Evolutionary conservation across 164 flowering plant species (phyloP), one percentile per base, ranked within the genome.

Genomic region (Magnolia changhungtana): DNA sequence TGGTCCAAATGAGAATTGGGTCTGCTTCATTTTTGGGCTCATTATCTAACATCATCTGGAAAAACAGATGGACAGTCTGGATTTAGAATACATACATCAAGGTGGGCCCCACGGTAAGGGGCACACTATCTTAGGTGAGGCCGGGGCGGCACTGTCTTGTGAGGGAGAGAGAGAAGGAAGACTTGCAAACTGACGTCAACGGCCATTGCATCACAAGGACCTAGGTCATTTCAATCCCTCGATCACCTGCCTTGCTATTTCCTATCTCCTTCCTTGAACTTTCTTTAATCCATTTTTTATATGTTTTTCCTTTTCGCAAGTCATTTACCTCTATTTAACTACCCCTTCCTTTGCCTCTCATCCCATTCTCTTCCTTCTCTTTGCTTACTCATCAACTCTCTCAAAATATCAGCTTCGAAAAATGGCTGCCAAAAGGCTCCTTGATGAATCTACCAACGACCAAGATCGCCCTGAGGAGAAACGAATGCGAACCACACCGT

Each of bases 371-470:
- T 7, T n/a, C 75, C 50, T 1, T 8, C 64, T 11, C 16, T 6
- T 55, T 72, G 29, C 74, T 72, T 16, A 0, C 64, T 13, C 49
- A 19, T 23, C 19, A 61, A 61, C 27, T 61, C 20, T 50, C 67
- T 10, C 24, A 8, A 14, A 21, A n/a, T 14, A 37, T 3, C 45
- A 8, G 18, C 8, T 20, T 21, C 45, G 2, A 71, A 45, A 50
- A 76, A 92, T 92, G 97, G 90, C 92, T 0, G 84, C 85, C 5
- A 92, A 89, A 84, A 67, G 95, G 75, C 79, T 83, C 50, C 52
- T 81, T 13, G 82, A 82, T 67, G 85, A 85, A 37, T 64, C 86
- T 1, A 77, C 69, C 3, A 20, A 72, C 0, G 86, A 88, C 49
- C 77, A 70, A 1, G 85, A 85, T 71, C 77, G 69, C 37, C 84